phyloP scores from a whole-genome alignment of 2,329 filamentous ascomycete species.

The Scedosporium boydii region DNA sequence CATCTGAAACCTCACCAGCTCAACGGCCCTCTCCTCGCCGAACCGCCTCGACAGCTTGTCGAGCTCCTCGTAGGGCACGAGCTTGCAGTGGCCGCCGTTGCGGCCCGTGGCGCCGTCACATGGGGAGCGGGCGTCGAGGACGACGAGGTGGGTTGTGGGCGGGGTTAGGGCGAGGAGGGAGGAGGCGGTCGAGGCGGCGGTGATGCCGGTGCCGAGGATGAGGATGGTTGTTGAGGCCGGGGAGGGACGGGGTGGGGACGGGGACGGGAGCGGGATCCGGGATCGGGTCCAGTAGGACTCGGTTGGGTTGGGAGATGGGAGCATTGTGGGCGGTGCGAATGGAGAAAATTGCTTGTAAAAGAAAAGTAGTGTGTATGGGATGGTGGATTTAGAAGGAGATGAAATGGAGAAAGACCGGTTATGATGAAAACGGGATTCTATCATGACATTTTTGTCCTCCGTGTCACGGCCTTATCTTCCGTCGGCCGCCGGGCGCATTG shows the following conservation, averaged over 20 bases:
- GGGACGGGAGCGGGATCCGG: not conserved
- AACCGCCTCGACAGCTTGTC: constrained; percentile 19
- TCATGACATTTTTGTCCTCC: not conserved
- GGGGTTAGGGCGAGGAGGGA: constrained; percentile 2
- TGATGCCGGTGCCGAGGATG: constrained; percentile 1
- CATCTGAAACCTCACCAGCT: constrained; percentile 33
- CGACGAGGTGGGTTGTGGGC: not conserved
- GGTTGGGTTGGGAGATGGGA: constrained; percentile 31
- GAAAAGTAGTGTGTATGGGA: not conserved
- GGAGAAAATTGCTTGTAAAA: not conserved
- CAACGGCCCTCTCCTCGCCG: constrained; percentile 26
- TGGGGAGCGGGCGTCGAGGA: constrained; percentile 19
- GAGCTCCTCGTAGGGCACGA: constrained; percentile 31
- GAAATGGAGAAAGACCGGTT: not conserved
- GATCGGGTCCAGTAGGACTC: constrained; percentile 30
- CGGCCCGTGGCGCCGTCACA: constrained; percentile 21
- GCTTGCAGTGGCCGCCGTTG: constrained; percentile 19
- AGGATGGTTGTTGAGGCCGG: not conserved
- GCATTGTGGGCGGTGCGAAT: constrained; percentile 11
- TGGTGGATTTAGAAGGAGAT: not conserved
- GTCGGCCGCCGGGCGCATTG: not conserved
- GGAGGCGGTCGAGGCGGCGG: constrained; percentile 2
- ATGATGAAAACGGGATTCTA: not conserved
- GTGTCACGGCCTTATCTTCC: not conserved
- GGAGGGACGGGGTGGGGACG: not conserved